Percentiles rank a stretch among this genome's conserved stretches.
Evolutionary conservation across 805 yeast genomes (phyloP).

Genomic region (Ogataea degrootiae): DNA sequence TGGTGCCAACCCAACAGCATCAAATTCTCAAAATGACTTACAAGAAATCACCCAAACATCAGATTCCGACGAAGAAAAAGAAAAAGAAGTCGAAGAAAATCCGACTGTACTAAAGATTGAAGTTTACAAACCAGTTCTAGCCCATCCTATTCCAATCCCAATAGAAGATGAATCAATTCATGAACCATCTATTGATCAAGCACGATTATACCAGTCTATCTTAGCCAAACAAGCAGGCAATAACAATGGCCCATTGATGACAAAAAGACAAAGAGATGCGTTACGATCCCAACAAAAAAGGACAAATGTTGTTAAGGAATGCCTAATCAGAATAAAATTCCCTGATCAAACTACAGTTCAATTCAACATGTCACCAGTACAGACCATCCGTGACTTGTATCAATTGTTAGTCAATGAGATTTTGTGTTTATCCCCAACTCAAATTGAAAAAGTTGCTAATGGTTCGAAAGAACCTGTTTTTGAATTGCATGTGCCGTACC

Average conservation of each 20-base stretch:
- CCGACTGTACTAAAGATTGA: slow-evolving; percentile 7
- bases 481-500: slow-evolving; percentile 44
- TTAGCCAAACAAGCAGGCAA: slow-evolving; percentile 38
- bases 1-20: no score
- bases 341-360: slow-evolving; percentile 55
- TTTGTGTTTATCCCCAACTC: slow-evolving; percentile 28
- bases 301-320: slow-evolving; percentile 23
- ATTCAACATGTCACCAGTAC: slow-evolving; percentile 41
- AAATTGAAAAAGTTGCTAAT: slow-evolving; percentile 20
- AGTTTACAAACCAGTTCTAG: slow-evolving; percentile 13
- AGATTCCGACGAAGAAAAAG: no score
- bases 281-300: slow-evolving; percentile 20
- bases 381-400: slow-evolving; percentile 30
- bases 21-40: no score
- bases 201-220: slow-evolving; percentile 47
- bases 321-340: slow-evolving; percentile 47
- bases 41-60: no score
- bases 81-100: background rate
- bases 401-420: slow-evolving; percentile 21
- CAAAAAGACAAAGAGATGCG: slow-evolving; percentile 29
- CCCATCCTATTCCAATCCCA: slow-evolving; percentile 4
- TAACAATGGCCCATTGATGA: slow-evolving; percentile 26
- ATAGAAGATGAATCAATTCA: slow-evolving; percentile 33
- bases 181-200: slow-evolving; percentile 49
- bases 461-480: slow-evolving; percentile 12